Percentiles rank a stretch among this genome's conserved stretches.
Conservation (phyloP, 371 early-diverging fungal species). For the Apophysomyces elegans region DNA sequence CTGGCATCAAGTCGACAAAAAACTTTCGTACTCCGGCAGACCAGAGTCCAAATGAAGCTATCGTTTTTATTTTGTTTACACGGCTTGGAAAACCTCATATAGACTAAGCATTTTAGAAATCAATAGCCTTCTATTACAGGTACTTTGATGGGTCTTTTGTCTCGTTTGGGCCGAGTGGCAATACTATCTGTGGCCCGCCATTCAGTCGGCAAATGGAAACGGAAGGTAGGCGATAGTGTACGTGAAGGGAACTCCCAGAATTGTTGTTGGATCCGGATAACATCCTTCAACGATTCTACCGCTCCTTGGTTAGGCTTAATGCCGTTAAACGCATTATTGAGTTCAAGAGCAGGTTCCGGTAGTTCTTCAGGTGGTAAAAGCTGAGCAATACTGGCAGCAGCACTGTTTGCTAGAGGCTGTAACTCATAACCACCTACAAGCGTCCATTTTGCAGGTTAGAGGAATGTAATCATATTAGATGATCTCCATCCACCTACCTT, state of each 20-base stretch:
- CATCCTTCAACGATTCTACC: slow-evolving; percentile 47
- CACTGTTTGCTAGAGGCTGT: slow-evolving; percentile 47
- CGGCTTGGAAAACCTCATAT: too few relatives aligned
- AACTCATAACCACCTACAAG: slow-evolving; percentile 41
- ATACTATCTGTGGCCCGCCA: slow-evolving; percentile 63
- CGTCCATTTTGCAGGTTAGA: too few relatives aligned
- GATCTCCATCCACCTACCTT: slow-evolving; percentile 29
- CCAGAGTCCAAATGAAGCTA: not conserved
- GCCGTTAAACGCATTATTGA: slow-evolving; percentile 48
- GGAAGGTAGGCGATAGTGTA: slow-evolving; percentile 43
- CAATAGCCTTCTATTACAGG: slow-evolving; percentile 35
- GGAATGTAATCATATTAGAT: too few relatives aligned
- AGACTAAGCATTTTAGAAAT: too few relatives aligned
- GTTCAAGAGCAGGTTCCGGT: slow-evolving; percentile 26
- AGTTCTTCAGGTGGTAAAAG: slow-evolving; percentile 16
- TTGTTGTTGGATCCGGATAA: slow-evolving; percentile 48
- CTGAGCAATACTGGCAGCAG: slow-evolving; percentile 49
- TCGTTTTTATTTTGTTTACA: too few relatives aligned
- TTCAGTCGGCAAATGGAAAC: slow-evolving; percentile 57
- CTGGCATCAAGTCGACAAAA: not conserved
- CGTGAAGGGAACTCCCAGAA: slow-evolving; percentile 58
- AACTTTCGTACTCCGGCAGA: not conserved
- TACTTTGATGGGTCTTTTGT: slow-evolving; percentile 37
- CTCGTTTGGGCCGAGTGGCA: slow-evolving; percentile 54
- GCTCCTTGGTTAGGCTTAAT: slow-evolving; percentile 63